These are phyloP conservation scores for Rubia tinctorum DNA, from an alignment of 305 asterid genomes.

Conservation along the genomic window DNA sequence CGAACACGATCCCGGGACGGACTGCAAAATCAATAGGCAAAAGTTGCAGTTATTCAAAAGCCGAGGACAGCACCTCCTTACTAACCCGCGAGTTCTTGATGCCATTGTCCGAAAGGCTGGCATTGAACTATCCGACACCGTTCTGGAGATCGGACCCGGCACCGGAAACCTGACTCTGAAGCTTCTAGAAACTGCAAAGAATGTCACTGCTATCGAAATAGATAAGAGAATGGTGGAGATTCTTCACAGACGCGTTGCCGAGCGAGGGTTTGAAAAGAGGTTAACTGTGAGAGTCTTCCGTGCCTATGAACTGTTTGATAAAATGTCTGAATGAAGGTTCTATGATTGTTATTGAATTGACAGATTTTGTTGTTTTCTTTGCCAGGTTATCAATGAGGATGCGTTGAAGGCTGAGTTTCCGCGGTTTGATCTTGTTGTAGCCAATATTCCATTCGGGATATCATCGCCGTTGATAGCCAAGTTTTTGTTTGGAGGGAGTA, in stretches of 20 bases:
- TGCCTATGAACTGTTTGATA: conserved; percentile 32
- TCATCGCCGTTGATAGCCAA: conserved; percentile 83
- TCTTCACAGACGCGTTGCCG: conserved; percentile 55
- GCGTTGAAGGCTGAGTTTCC: conserved; percentile 78
- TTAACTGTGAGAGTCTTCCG: conserved; percentile 45
- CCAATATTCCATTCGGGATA: conserved; percentile 88
- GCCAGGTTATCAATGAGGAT: conserved; percentile 70
- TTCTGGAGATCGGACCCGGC: conserved; percentile 93
- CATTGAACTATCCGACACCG: conserved; percentile 61
- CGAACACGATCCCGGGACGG: background rate
- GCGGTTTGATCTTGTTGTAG: conserved; percentile 72
- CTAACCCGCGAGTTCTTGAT: conserved; percentile 70
- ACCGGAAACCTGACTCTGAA: conserved; percentile 89
- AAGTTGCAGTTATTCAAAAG: conserved; percentile 57
- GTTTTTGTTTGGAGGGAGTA: conserved; percentile 49
- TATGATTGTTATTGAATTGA: background rate
- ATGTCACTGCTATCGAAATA: conserved; percentile 70
- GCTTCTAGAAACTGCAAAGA: conserved; percentile 72
- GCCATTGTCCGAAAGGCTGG: conserved; percentile 61
- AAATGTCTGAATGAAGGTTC: conserved; percentile 28
- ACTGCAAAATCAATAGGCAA: conserved; percentile 21
- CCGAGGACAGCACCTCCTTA: conserved; percentile 90
- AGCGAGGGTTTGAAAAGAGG: conserved; percentile 41
- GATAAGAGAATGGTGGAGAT: conserved; percentile 79
- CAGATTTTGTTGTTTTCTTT: conserved; percentile 6